Evolutionary conservation across 352 stramenopile genomes (phyloP).

Genomic region (Halophytophthora polymorphica): DNA sequence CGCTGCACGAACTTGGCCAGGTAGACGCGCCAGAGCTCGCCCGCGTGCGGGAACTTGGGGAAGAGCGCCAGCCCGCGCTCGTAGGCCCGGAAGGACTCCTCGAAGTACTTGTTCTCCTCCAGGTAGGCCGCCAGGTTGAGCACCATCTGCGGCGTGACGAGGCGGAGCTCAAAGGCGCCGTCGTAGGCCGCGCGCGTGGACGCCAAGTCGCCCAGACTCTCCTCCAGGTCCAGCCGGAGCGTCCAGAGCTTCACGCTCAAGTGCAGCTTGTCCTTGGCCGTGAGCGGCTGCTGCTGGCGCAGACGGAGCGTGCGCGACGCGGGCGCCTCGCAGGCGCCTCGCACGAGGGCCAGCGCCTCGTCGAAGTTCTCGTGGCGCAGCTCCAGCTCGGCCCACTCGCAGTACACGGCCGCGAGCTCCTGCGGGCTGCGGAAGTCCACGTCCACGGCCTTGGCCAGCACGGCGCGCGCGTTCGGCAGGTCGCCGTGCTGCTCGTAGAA

Average conservation of each 20-base stretch:
- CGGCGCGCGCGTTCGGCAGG: slow-evolving; percentile 88
- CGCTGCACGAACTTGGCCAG: slow-evolving; percentile 93
- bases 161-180: slow-evolving; percentile 92
- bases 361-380: slow-evolving; percentile 95
- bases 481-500: slow-evolving; percentile 94
- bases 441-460: slow-evolving; percentile 90
- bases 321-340: slow-evolving; percentile 73
- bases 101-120: slow-evolving; percentile 97
- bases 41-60: slow-evolving; percentile 92
- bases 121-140: slow-evolving; percentile 97
- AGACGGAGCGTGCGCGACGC: slow-evolving; percentile 39
- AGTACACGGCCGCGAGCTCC: slow-evolving; percentile 94
- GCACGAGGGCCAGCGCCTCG: slow-evolving; percentile 88
- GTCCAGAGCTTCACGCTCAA: slow-evolving; percentile 94
- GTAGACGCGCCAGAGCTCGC: slow-evolving; percentile 96
- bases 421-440: slow-evolving; percentile 81
- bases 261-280: slow-evolving; percentile 80
- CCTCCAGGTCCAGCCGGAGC: slow-evolving; percentile 97
- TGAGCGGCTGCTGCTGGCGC: slow-evolving; percentile 52
- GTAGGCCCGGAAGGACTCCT: slow-evolving; percentile 93
- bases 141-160: slow-evolving; percentile 96
- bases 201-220: slow-evolving; percentile 95
- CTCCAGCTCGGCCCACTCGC: slow-evolving; percentile 95
- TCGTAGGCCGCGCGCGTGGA: slow-evolving; percentile 96
- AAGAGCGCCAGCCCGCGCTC: slow-evolving; percentile 85